phyloP scores from a whole-genome alignment of 805 yeast genomes.

The Torulaspora gathmanii region DNA sequence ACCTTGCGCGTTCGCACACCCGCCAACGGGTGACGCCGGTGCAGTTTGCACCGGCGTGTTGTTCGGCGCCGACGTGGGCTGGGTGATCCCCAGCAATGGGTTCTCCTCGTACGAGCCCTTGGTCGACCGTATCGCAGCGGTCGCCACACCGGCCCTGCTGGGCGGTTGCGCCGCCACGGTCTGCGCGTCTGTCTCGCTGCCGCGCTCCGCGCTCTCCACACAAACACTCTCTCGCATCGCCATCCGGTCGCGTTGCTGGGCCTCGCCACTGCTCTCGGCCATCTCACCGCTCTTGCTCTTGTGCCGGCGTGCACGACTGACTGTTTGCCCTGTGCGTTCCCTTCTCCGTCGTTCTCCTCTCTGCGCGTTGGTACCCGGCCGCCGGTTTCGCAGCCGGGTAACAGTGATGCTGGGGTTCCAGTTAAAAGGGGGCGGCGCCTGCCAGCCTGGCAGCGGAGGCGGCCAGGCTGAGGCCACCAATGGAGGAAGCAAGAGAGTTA shows the following conservation, averaged over 20 bases:
- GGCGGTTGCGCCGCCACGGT: neutral
- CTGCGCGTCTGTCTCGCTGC: too few relatives aligned
- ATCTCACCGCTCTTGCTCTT: neutral
- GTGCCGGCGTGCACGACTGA: too few relatives aligned
- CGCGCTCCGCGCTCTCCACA: neutral
- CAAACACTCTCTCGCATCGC: too few relatives aligned
- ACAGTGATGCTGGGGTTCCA: too few relatives aligned
- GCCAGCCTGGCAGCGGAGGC: neutral
- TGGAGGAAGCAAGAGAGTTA: constrained; percentile 30
- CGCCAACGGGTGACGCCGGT: constrained; percentile 8
- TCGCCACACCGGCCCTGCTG: constrained; percentile 6
- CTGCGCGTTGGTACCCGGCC: neutral
- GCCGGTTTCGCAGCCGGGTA: neutral
- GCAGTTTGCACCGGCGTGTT: constrained; percentile 31
- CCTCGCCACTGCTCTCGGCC: constrained; percentile 5
- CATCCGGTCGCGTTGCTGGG: neutral
- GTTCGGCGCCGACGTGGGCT: constrained; percentile 27
- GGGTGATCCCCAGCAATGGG: constrained; percentile 17
- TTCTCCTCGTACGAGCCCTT: constrained; percentile 19
- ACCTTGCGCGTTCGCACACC: neutral
- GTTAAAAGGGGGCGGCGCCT: too few relatives aligned
- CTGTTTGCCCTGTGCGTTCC: neutral
- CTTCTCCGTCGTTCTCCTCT: neutral
- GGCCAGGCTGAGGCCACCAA: neutral
- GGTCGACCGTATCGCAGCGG: constrained; percentile 16